Evolutionary conservation across 2,329 filamentous ascomycete genomes (phyloP).

Genomic region (Ophiostoma sp.): DNA sequence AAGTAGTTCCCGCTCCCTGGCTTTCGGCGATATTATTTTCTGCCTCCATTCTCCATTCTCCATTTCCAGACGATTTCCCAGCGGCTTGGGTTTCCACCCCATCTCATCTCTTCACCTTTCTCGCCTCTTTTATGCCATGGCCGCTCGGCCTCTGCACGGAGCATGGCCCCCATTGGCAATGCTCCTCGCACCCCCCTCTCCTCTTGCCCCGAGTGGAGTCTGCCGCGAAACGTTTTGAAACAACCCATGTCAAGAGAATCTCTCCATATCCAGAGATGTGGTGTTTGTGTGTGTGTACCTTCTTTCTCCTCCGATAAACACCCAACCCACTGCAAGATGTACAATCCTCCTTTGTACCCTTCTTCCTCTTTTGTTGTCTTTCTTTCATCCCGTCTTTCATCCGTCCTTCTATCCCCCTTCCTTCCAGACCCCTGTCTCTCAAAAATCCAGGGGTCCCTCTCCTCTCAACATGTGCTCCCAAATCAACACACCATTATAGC

Average conservation of each 20-base stretch:
- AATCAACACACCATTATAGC: constrained; percentile 6
- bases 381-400: constrained; percentile 11
- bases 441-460: neutral
- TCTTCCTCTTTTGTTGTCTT: neutral
- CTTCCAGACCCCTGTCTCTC: neutral
- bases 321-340: neutral
- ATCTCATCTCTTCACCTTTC: neutral
- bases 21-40: neutral
- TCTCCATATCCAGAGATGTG: constrained; percentile 2
- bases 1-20: constrained; percentile 4
- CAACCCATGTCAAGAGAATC: constrained; percentile 1
- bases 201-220: constrained; percentile 15
- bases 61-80: neutral
- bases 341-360: neutral
- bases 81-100: neutral
- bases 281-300: neutral
- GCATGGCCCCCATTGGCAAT: neutral
- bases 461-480: neutral
- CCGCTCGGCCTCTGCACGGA: constrained; percentile 2
- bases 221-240: neutral
- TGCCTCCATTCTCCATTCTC: too few species aligned
- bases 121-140: neutral
- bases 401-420: neutral
- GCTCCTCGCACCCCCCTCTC: neutral
- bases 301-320: neutral